Percentiles rank a stretch among this genome's conserved stretches.
These are phyloP conservation scores for Bruguiera gymnorhiza DNA, from an alignment of 345 rosid species.

Conservation along the genomic window DNA sequence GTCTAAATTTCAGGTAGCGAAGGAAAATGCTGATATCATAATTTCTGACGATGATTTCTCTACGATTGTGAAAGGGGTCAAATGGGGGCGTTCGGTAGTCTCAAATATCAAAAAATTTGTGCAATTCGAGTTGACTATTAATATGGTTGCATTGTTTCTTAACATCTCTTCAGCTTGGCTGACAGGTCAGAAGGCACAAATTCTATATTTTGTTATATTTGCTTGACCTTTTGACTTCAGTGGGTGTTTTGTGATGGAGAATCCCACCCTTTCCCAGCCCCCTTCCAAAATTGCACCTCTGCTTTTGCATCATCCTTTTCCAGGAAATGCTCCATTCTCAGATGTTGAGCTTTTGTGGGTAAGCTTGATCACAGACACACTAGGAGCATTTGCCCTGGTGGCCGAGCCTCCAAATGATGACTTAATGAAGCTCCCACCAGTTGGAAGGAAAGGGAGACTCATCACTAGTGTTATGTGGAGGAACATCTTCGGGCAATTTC, in stretches of 20 bases:
- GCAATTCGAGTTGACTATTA: constrained; percentile 86
- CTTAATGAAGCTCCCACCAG: constrained; percentile 26
- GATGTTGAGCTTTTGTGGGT: constrained; percentile 36
- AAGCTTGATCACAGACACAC: constrained; percentile 32
- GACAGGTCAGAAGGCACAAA: constrained; percentile 50
- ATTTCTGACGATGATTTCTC: constrained; percentile 90
- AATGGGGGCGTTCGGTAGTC: constrained; percentile 93
- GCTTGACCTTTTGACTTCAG: background rate
- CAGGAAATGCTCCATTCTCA: constrained; percentile 27
- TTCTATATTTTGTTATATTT: background rate
- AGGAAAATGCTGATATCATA: constrained; percentile 93
- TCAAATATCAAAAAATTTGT: constrained; percentile 86
- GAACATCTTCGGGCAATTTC: constrained; percentile 78
- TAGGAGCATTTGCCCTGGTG: constrained; percentile 35
- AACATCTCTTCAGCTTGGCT: constrained; percentile 92
- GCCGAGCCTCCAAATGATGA: constrained; percentile 28
- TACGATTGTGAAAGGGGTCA: constrained; percentile 83
- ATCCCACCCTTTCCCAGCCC: background rate
- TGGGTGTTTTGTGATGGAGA: background rate
- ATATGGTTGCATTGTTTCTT: constrained; percentile 73
- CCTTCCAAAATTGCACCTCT: background rate
- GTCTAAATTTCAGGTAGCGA: constrained; percentile 63
- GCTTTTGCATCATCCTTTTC: constrained; percentile 1
- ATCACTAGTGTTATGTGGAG: constrained; percentile 90
- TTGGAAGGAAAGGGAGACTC: constrained; percentile 48